phyloP scores from a whole-genome alignment of 495 filamentous ascomycete species.

The Trichocladium uniseriatum region DNA sequence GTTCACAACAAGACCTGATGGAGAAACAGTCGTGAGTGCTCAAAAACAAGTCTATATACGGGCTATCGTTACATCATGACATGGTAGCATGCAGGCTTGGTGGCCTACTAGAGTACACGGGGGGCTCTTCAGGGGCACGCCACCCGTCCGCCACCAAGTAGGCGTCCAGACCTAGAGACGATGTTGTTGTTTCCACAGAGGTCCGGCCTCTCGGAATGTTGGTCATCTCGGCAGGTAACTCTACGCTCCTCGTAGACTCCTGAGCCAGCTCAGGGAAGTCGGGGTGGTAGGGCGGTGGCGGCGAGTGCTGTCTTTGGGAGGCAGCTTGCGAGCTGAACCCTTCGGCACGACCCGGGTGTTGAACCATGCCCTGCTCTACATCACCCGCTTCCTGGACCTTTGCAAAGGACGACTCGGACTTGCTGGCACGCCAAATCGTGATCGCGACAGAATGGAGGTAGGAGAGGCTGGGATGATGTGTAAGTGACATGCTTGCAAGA shows the following conservation, averaged over 20 bases:
- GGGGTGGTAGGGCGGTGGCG: conserved; percentile 4
- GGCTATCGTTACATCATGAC: not conserved
- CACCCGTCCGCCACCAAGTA: conserved; percentile 24
- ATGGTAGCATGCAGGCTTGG: conserved; percentile 8
- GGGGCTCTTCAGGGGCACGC: conserved; percentile 12
- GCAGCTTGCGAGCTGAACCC: not conserved
- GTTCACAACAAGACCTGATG: not conserved
- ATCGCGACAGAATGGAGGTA: not conserved
- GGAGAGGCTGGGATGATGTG: not conserved
- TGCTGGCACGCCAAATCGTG: conserved; percentile 2
- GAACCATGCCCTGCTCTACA: conserved; percentile 2
- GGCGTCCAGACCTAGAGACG: conserved; percentile 12
- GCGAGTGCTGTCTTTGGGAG: conserved; percentile 1
- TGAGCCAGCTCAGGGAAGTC: not conserved
- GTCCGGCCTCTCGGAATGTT: not conserved
- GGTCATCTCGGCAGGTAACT: not conserved
- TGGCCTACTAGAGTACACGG: conserved; percentile 16
- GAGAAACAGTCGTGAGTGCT: too few relatives aligned
- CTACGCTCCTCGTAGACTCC: not conserved
- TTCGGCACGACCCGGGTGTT: not conserved
- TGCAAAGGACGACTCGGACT: not conserved
- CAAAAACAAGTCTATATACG: too few relatives aligned
- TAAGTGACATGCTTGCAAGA: not conserved
- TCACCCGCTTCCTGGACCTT: not conserved
- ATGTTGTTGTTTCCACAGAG: conserved; percentile 16